Conservation (phyloP, 495 filamentous ascomycete species). For the Glutinoglossum americanum region DNA sequence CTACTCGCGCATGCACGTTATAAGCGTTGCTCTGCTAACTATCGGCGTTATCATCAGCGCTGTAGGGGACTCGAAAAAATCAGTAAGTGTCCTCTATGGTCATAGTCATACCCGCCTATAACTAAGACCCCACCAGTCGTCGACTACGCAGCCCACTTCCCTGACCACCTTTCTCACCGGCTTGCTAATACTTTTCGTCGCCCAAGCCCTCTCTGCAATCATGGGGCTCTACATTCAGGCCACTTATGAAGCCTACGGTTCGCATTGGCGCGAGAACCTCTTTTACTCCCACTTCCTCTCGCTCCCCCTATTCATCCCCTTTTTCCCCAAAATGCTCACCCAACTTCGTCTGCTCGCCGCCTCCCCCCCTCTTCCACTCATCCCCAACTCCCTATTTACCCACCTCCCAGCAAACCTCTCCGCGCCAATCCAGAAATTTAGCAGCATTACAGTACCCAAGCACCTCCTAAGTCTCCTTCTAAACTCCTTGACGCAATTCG, state of each 20-base stretch:
- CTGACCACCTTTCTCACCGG: conserved; percentile 42
- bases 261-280: conserved; percentile 87
- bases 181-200: conserved; percentile 63
- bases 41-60: conserved; percentile 70
- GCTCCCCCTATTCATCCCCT: conserved; percentile 39
- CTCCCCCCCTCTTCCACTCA: conserved; percentile 19
- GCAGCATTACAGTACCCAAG: conserved; percentile 33
- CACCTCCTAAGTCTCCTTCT: conserved; percentile 49
- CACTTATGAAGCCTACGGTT: conserved; percentile 65
- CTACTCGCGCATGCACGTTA: conserved; percentile 60
- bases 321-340: conserved; percentile 21
- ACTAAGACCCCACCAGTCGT: conserved; percentile 3
- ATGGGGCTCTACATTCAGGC: conserved; percentile 90
- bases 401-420: not conserved
- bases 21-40: conserved; percentile 62
- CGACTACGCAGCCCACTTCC: conserved; percentile 11
- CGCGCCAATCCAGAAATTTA: conserved; percentile 13
- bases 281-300: conserved; percentile 80
- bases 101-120: not conserved
- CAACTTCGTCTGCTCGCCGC: conserved; percentile 28
- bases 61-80: conserved; percentile 65
- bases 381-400: not conserved
- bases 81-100: conserved; percentile 27
- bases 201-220: conserved; percentile 74
- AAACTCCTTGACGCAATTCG: conserved; percentile 82